Conservation (phyloP, 1,284 basidiomycete species). For the Flammula alnicola region DNA sequence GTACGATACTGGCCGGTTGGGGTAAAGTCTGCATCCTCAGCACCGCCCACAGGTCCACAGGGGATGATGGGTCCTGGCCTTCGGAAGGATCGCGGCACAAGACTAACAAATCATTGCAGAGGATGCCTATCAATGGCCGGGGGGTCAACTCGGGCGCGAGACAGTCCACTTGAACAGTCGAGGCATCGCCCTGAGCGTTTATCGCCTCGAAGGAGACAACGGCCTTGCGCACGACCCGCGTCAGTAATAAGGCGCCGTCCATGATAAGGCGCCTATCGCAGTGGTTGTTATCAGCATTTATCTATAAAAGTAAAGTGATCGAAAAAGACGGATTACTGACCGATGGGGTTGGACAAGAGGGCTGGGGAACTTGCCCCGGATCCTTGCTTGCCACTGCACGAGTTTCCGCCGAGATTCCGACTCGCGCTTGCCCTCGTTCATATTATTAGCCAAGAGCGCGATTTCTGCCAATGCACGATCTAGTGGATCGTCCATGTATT, state of each 20-base stretch:
- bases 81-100: constrained; percentile 83
- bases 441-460: constrained; percentile 84
- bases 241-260: constrained; percentile 84
- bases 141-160: constrained; percentile 83
- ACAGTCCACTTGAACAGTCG: constrained; percentile 87
- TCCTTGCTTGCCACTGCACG: constrained; percentile 91
- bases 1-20: constrained; percentile 88
- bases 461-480: constrained; percentile 87
- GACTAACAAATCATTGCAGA: constrained; percentile 93
- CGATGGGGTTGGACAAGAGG: constrained; percentile 98
- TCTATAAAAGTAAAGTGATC: too few species aligned
- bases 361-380: constrained; percentile 90
- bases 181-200: constrained; percentile 74
- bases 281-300: too few species aligned
- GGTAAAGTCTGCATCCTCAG: constrained; percentile 89
- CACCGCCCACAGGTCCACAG: constrained; percentile 91
- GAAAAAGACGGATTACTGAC: constrained; percentile 36
- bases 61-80: constrained; percentile 70
- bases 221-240: constrained; percentile 89
- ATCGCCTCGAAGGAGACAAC: constrained; percentile 85
- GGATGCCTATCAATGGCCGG: constrained; percentile 74
- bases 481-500: constrained; percentile 80
- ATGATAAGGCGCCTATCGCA: constrained; percentile 84
- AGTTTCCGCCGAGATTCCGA: constrained; percentile 88
- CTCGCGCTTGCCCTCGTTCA: constrained; percentile 97